These are phyloP conservation scores for Prunus campanulata DNA, from an alignment of 306 rosid genomes.

Conservation along the genomic window DNA sequence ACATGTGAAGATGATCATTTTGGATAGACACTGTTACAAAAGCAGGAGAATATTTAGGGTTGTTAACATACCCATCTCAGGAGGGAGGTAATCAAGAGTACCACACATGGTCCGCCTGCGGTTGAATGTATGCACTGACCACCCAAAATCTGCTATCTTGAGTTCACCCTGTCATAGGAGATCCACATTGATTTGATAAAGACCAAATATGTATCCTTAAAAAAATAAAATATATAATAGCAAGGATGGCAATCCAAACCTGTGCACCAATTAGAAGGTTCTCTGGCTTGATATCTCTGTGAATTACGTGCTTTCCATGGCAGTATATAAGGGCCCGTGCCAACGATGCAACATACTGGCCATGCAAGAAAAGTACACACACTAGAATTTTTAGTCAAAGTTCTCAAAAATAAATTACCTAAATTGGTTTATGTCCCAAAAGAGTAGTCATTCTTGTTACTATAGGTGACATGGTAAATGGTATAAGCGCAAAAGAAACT, in stretches of 20 bases:
- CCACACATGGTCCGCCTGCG: constrained; percentile 99
- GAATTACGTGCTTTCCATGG: constrained; percentile 99
- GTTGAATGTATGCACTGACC: constrained; percentile 99
- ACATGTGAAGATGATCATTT: constrained; percentile 2
- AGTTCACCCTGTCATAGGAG: constrained; percentile 72
- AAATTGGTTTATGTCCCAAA: no score
- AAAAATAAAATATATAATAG: constrained; percentile 14
- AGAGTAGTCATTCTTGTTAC: not conserved
- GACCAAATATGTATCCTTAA: constrained; percentile 2
- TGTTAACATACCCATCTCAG: constrained; percentile 86
- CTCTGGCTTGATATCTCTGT: constrained; percentile 96
- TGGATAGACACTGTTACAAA: not conserved
- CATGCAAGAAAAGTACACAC: constrained; percentile 12
- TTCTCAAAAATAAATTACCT: not conserved
- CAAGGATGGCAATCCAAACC: constrained; percentile 44
- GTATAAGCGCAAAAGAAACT: not conserved
- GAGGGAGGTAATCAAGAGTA: constrained; percentile 96
- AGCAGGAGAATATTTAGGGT: not conserved
- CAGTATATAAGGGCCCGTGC: constrained; percentile 98
- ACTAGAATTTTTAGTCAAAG: not conserved
- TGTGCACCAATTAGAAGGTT: constrained; percentile 93
- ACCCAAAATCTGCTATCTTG: constrained; percentile 97
- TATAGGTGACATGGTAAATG: not conserved
- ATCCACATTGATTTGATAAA: constrained; percentile 22
- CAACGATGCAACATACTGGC: constrained; percentile 90